Base-by-base conservation (phyloP, 176 grass and related monocot species). In the Bolboschoenus planiculmis region DNA sequence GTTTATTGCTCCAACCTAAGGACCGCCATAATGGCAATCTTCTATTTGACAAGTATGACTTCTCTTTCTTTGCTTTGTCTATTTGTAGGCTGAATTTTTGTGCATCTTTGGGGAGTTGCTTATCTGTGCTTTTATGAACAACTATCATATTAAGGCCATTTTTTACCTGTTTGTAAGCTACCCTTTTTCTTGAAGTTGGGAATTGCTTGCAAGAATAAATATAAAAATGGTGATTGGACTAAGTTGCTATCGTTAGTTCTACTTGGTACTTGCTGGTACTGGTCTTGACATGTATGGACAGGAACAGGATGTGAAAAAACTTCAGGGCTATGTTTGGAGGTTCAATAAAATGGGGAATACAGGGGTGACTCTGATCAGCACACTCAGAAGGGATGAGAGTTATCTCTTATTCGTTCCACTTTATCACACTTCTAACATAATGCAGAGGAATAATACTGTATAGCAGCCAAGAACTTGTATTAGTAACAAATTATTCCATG, bases 1-100 rank as follows among this genome's bases (percentile, higher is more conserved):
- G 96, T 60, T 86, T 98, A 21, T 90, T 98, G 67, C 96, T 98
- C 87, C 96, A 98, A 87, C 96, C 96, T 0, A 98, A 98, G 84
- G 96, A 98, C 79, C 89, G 96, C 31, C 96, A 98, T 87, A 98
- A 98, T 85, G 96, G 96, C 84, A 98, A 98, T 93, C 96, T 98
- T 90, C 90, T 98, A 46, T 98, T 98, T 90, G 96, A 98, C 85
- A 90, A 88, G 96, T 98, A 95, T 44, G 61, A 50, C 16, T 36
- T 76, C 15, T 51, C 59, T 40, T 87, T 8, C 18, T 87, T 30
- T 86, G 23, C 83, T 84, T 37, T 81, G 73, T 81, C 55, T 66
- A 78, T 55, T 47, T 13, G 29, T 44, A 70, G 82, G 29, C 37
- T 85, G 18, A 82, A 74, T 84, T 65, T 46, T 11, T 75, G 21